These are phyloP conservation scores for Cajanus cajan DNA, from an alignment of 306 rosid genomes.

Conservation along the genomic window DNA sequence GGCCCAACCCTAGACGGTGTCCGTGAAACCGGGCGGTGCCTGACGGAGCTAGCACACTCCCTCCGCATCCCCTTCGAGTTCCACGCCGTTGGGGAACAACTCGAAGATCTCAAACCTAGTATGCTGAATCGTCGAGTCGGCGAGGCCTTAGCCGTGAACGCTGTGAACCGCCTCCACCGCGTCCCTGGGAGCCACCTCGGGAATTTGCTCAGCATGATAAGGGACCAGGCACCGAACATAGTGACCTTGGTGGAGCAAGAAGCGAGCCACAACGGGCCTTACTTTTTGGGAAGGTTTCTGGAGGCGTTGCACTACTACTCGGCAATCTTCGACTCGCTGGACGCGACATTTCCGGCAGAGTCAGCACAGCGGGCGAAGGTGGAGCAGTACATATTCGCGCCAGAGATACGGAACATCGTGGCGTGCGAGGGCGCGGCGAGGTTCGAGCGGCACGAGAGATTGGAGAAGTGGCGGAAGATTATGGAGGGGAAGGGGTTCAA, in stretches of 20 bases:
- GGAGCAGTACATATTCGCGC: slow-evolving; percentile 86
- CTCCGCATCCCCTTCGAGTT: slow-evolving; percentile 86
- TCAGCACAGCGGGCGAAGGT: slow-evolving; percentile 83
- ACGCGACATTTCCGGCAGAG: slow-evolving; percentile 78
- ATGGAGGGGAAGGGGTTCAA: slow-evolving; percentile 91
- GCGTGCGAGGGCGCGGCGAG: slow-evolving; percentile 77
- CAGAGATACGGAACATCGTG: slow-evolving; percentile 85
- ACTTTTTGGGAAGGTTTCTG: slow-evolving; percentile 74
- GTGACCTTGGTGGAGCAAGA: slow-evolving; percentile 83
- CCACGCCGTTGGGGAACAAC: slow-evolving; percentile 73
- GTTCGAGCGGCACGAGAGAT: slow-evolving; percentile 80
- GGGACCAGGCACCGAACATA: slow-evolving; percentile 85
- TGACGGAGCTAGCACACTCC: slow-evolving; percentile 65
- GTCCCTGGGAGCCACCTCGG: slow-evolving; percentile 57
- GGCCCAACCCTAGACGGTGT: slow-evolving; percentile 53
- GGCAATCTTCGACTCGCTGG: slow-evolving; percentile 82
- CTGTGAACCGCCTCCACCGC: slow-evolving; percentile 77
- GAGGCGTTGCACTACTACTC: slow-evolving; percentile 85
- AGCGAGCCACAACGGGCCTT: slow-evolving; percentile 90
- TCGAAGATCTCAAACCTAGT: slow-evolving; percentile 67
- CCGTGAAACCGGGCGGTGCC: slow-evolving; percentile 67
- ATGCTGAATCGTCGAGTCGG: slow-evolving; percentile 85
- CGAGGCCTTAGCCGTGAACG: slow-evolving; percentile 74
- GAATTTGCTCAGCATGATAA: slow-evolving; percentile 56
- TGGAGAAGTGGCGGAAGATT: slow-evolving; percentile 83